Percentiles rank a stretch among this genome's conserved stretches.
Conservation (phyloP, 768 basidiomycete genomes). For the Russula sp. region DNA sequence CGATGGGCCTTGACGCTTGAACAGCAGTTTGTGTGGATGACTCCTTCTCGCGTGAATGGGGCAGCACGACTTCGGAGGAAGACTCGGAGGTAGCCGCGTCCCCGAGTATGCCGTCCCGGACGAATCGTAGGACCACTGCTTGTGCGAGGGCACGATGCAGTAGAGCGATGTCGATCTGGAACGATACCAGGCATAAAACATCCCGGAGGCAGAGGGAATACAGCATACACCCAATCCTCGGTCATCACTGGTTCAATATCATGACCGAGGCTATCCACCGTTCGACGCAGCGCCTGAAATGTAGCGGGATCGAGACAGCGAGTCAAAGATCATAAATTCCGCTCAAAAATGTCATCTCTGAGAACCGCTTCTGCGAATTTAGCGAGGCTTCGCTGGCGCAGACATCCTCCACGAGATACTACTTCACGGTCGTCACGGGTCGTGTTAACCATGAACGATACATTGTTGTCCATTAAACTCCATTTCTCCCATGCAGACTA, state of each 20-base stretch:
- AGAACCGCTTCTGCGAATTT: constrained; percentile 5
- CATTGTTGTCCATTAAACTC: neutral
- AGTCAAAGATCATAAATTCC: neutral
- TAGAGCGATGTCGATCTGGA: neutral
- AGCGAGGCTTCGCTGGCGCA: constrained; percentile 3
- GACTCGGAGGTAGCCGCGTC: neutral
- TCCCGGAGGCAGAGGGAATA: neutral
- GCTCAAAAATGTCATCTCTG: neutral
- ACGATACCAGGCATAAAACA: neutral
- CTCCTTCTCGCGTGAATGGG: neutral
- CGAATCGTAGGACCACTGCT: constrained; percentile 1
- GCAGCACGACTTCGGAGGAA: neutral
- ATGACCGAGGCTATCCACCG: neutral
- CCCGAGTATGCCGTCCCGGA: constrained; percentile 1
- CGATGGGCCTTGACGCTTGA: neutral
- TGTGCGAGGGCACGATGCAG: neutral
- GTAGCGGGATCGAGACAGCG: neutral
- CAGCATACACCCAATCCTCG: neutral
- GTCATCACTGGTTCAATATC: neutral
- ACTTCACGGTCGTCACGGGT: constrained; percentile 12
- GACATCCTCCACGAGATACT: constrained; percentile 15
- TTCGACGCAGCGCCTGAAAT: neutral
- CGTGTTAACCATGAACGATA: constrained; percentile 5
- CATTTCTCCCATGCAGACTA: neutral
- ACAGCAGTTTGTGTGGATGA: neutral